A percentile compares a stretch with the other conserved stretches of the same genome.
Evolutionary conservation across 1,139 yeast genomes (phyloP).

Genomic region (Zygoascus meyerae): DNA sequence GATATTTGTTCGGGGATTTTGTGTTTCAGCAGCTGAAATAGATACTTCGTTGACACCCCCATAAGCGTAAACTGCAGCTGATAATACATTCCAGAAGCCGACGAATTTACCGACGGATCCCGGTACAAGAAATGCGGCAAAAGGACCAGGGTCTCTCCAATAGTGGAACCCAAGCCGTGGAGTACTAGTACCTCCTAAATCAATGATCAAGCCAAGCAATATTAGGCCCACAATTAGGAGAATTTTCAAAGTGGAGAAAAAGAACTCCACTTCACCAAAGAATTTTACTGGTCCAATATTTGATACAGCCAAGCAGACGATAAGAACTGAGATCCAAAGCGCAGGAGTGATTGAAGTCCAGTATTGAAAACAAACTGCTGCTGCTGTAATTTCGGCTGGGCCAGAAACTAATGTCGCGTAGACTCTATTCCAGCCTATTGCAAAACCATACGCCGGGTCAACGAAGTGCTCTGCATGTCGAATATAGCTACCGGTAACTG

Average conservation of each 20-base stretch:
- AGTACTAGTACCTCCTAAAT: slow-evolving; percentile 27
- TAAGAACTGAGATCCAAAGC: slow-evolving; percentile 34
- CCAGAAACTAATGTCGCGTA: slow-evolving; percentile 42
- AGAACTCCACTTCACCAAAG: slow-evolving; percentile 35
- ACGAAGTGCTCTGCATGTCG: slow-evolving; percentile 53
- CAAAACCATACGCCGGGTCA: slow-evolving; percentile 19
- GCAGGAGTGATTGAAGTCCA: slow-evolving; percentile 29
- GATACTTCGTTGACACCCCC: slow-evolving; percentile 71
- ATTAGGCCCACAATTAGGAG: slow-evolving; percentile 20
- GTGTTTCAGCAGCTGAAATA: slow-evolving; percentile 75
- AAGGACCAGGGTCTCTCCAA: slow-evolving; percentile 81
- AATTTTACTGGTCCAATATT: slow-evolving; percentile 34
- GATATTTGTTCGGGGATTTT: slow-evolving; percentile 67
- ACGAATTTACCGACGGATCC: slow-evolving; percentile 36
- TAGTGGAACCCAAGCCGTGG: slow-evolving; percentile 62
- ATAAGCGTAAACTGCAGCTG: slow-evolving; percentile 41
- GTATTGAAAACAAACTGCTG: slow-evolving; percentile 34
- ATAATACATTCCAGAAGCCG: slow-evolving; percentile 44
- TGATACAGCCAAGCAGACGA: slow-evolving; percentile 29
- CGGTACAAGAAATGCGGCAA: slow-evolving; percentile 43
- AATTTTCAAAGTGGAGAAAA: slow-evolving; percentile 31
- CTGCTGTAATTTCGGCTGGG: slow-evolving; percentile 39
- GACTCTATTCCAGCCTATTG: slow-evolving; percentile 38
- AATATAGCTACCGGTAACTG: slow-evolving; percentile 64
- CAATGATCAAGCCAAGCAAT: slow-evolving; percentile 31